These are phyloP conservation scores for Metschnikowia kunwiensis DNA, from an alignment of 805 yeast genomes.

Conservation along the genomic window DNA sequence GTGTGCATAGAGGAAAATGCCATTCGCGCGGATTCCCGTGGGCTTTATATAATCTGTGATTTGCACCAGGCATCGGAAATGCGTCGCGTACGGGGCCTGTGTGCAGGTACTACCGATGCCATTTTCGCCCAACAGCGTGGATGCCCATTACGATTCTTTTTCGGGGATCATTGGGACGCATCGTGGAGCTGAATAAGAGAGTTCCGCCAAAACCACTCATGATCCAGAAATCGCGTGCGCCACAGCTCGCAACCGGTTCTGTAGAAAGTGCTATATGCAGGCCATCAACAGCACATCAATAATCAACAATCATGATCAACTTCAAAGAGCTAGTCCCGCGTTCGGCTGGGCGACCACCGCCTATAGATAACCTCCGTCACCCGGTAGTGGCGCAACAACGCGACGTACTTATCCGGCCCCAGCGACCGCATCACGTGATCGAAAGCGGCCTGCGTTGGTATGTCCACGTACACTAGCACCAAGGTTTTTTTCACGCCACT, in stretches of 20 bases:
- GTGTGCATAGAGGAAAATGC: conserved; percentile 17
- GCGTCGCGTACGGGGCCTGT: conserved; percentile 3
- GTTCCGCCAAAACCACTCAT: too few species aligned
- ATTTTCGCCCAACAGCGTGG: too few species aligned
- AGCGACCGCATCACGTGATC: conserved; percentile 5
- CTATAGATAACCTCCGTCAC: conserved; percentile 67
- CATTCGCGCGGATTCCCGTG: conserved; percentile 9
- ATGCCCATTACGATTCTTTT: too few species aligned
- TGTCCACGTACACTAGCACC: conserved; percentile 63
- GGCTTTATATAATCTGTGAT: conserved; percentile 18
- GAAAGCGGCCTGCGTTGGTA: conserved; percentile 41
- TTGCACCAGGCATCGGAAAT: conserved; percentile 7
- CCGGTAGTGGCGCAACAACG: conserved; percentile 39
- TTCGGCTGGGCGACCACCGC: conserved; percentile 84
- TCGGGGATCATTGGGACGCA: too few species aligned
- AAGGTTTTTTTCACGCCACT: conserved; percentile 83
- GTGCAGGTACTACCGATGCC: conserved; percentile 5
- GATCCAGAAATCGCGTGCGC: too few species aligned
- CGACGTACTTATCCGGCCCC: conserved; percentile 11
- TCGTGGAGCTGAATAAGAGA: too few species aligned
- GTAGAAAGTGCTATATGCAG: neutral
- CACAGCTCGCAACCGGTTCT: too few species aligned
- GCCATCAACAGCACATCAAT: neutral
- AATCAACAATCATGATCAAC: neutral
- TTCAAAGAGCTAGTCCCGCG: conserved; percentile 56